These are phyloP conservation scores for Arabidopsis hybrid DNA, from an alignment of 441 rosid species.

Conservation along the genomic window DNA sequence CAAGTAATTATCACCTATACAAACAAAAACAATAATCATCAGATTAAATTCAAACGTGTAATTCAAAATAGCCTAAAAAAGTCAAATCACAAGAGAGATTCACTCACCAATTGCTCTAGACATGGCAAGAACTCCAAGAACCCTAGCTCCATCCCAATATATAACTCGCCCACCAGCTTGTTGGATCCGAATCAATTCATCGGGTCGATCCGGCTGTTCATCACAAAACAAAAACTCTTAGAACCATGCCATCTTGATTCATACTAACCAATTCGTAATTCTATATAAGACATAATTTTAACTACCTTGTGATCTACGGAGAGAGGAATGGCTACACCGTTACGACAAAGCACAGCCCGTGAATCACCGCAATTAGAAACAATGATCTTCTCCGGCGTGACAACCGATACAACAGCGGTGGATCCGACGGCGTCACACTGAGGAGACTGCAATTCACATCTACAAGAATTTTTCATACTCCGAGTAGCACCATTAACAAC, in stretches of 20 bases:
- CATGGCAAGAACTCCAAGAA: slow-evolving; percentile 94
- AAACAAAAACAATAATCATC: not conserved
- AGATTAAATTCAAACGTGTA: not conserved
- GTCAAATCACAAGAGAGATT: not conserved
- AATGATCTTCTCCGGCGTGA: slow-evolving; percentile 70
- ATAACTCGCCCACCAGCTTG: slow-evolving; percentile 91
- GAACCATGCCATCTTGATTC: not conserved
- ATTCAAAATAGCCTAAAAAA: not conserved
- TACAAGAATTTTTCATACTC: slow-evolving; percentile 50
- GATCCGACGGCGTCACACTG: slow-evolving; percentile 96
- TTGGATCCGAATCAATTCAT: slow-evolving; percentile 76
- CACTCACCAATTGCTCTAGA: slow-evolving; percentile 84
- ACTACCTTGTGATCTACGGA: slow-evolving; percentile 86
- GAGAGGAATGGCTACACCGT: slow-evolving; percentile 74
- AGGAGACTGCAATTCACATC: slow-evolving; percentile 84
- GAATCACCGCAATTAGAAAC: slow-evolving; percentile 95
- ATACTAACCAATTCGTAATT: not conserved
- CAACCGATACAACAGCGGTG: slow-evolving; percentile 81
- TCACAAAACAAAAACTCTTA: not conserved
- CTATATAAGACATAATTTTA: no score
- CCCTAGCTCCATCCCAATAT: slow-evolving; percentile 91
- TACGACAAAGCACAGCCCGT: slow-evolving; percentile 87
- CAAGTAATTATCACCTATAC: slow-evolving; percentile 73
- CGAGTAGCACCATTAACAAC: slow-evolving; percentile 27
- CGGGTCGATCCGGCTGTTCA: slow-evolving; percentile 91